phyloP scores from a whole-genome alignment of 2,329 filamentous ascomycete genomes.

The Pseudogymnoascus sp. region DNA sequence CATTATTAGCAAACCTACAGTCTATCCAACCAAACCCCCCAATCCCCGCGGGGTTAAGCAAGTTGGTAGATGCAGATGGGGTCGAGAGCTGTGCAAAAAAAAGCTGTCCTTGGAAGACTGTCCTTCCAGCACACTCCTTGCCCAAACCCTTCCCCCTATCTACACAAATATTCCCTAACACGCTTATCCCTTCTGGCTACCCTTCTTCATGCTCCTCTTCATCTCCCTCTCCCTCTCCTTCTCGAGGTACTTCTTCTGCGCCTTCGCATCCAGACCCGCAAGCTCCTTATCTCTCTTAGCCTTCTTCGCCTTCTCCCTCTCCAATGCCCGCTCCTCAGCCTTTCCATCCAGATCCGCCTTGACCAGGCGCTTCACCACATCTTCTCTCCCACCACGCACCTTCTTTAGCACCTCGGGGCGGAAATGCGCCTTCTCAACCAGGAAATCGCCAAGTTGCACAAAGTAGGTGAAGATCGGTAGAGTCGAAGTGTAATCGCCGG shows the following conservation, averaged over 20 bases:
- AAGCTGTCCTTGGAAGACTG: no score
- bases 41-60: no score
- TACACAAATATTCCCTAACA: neutral
- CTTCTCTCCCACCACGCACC: conserved; percentile 71
- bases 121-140: no score
- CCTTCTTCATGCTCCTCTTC: conserved; percentile 56
- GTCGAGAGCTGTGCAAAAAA: no score
- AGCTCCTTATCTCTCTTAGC: conserved; percentile 81
- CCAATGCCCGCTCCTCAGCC: conserved; percentile 66
- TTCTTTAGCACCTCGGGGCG: conserved; percentile 84
- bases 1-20: no score
- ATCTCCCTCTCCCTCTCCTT: conserved; percentile 70
- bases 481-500: conserved; percentile 56
- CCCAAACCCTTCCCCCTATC: no score
- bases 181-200: conserved; percentile 36
- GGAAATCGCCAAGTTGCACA: conserved; percentile 73
- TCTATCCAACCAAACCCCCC: no score
- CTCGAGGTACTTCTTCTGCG: conserved; percentile 78
- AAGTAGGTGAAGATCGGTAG: conserved; percentile 73
- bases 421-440: conserved; percentile 74
- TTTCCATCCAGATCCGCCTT: conserved; percentile 73
- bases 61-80: no score
- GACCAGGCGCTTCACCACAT: conserved; percentile 70
- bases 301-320: conserved; percentile 74
- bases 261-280: conserved; percentile 68